These are phyloP conservation scores for Fusarium guadeloupense DNA, from an alignment of 2,329 filamentous ascomycete species.

Conservation along the genomic window DNA sequence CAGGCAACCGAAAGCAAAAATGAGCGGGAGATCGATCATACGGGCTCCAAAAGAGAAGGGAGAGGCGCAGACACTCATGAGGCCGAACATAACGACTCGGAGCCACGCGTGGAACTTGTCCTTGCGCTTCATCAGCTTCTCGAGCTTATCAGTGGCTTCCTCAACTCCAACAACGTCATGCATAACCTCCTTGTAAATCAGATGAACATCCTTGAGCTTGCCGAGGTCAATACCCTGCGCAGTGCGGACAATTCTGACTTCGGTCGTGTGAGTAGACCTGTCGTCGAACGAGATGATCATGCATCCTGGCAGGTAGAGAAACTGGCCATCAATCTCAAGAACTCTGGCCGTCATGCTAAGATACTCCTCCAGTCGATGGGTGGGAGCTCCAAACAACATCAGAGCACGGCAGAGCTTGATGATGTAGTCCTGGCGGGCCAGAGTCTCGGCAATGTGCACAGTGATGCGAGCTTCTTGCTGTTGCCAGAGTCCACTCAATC, in stretches of 20 bases:
- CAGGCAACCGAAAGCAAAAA: slow-evolving; percentile 74
- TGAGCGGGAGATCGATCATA: slow-evolving; percentile 76
- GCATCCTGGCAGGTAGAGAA: slow-evolving; percentile 87
- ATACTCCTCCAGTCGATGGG: slow-evolving; percentile 89
- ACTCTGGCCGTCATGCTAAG: slow-evolving; percentile 85
- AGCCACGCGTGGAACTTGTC: slow-evolving; percentile 63
- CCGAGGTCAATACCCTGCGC: slow-evolving; percentile 68
- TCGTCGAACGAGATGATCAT: slow-evolving; percentile 95
- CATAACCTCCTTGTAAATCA: slow-evolving; percentile 72
- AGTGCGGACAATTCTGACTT: slow-evolving; percentile 71
- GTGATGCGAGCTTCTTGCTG: slow-evolving; percentile 58
- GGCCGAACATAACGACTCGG: slow-evolving; percentile 72
- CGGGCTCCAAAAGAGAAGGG: slow-evolving; percentile 80
- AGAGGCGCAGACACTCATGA: slow-evolving; percentile 75
- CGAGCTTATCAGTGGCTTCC: slow-evolving; percentile 63
- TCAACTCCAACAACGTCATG: slow-evolving; percentile 68
- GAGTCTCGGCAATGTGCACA: slow-evolving; percentile 68
- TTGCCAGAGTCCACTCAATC: slow-evolving; percentile 52
- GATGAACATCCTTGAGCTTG: slow-evolving; percentile 68
- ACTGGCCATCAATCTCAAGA: slow-evolving; percentile 86
- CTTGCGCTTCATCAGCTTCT: slow-evolving; percentile 63
- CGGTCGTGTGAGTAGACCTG: slow-evolving; percentile 69
- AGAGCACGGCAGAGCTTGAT: slow-evolving; percentile 83
- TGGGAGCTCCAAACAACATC: slow-evolving; percentile 90
- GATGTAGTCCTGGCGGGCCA: slow-evolving; percentile 83